Base-by-base conservation (phyloP, 139 green algal species). In the Coccomyxa sp. region DNA sequence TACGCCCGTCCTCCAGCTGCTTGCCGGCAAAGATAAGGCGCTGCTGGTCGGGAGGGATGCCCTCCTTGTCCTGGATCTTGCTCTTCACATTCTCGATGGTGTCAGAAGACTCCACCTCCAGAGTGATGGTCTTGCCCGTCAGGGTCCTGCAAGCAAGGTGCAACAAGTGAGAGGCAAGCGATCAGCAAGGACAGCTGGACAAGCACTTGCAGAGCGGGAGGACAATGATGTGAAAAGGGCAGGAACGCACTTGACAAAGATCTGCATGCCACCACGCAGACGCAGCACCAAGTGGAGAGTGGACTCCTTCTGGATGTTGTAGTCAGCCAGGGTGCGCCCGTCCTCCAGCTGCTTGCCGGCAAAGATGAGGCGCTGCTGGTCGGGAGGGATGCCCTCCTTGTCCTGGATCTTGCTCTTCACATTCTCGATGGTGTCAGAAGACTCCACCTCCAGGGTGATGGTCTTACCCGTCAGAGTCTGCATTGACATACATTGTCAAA, bases 301-400 rank as follows among this genome's bases (percentile, higher is more conserved):
- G 14, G 85, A 91, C 88, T 97, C 95, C 93, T 98, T 98, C 94
- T 98, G 95, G 90, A 98, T 98, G 92, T 98, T 98, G 93, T 98
- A 98, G 88, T 98, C 95, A 25, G 95, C 93, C 81, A 98, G 88
- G 30, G 94, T 98, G 84, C 95, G 90, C 81, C 95, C 95, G 79
- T 98, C 95, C 91, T 98, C 95, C 57, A 98, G 91, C 91, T 98
- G 95, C 93, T 98, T 98, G 81, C 95, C 95, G 38, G 95, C 95
- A 80, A 98, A 98, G 84, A 98, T 98, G 84, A 98, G 90, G 74
- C 95, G 92, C 91, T 98, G 96, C 93, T 98, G 96, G 90, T 98
- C 95, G 58, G 95, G 95, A 27, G 95, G 95, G 88, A 98, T 98
- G 28, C 92, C 92, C 86, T 96, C 93, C 88, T 96, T 96, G 87